phyloP scores from a whole-genome alignment of 2,329 filamentous ascomycete species.

The Purpureocillium lavendulum region DNA sequence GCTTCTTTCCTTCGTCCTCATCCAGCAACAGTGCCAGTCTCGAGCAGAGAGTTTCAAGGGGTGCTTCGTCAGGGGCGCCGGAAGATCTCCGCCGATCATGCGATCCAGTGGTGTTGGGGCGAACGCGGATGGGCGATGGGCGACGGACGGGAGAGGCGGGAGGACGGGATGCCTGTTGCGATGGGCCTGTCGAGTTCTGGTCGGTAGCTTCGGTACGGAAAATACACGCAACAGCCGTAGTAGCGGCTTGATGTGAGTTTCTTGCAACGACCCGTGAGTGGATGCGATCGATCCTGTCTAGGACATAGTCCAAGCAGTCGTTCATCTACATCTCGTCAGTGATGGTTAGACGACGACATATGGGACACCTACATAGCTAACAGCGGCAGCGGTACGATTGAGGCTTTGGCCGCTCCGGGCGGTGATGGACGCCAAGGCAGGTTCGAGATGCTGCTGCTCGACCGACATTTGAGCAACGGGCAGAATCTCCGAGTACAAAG shows the following conservation, averaged over 20 bases:
- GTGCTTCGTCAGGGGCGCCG: constrained; percentile 25
- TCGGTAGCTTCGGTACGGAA: constrained; percentile 27
- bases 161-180: constrained; percentile 9
- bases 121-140: constrained; percentile 25
- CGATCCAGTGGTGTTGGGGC: constrained; percentile 15
- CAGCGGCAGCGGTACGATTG: constrained; percentile 35
- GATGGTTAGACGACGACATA: neutral
- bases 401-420: constrained; percentile 33
- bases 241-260: too few relatives aligned
- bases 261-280: constrained; percentile 22
- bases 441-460: constrained; percentile 58
- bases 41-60: constrained; percentile 40
- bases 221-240: constrained; percentile 8
- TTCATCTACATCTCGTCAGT: constrained; percentile 33
- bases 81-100: constrained; percentile 26
- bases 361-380: constrained; percentile 38
- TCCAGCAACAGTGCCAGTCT: constrained; percentile 33
- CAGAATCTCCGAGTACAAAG: constrained; percentile 59
- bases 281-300: constrained; percentile 36
- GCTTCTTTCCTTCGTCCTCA: constrained; percentile 13
- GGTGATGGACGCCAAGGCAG: constrained; percentile 41
- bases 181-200: constrained; percentile 36
- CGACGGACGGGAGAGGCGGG: constrained; percentile 26
- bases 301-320: constrained; percentile 42
- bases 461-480: constrained; percentile 64